These are phyloP conservation scores for Termitomyces sp. DNA, from an alignment of 768 basidiomycete genomes.

Conservation along the genomic window DNA sequence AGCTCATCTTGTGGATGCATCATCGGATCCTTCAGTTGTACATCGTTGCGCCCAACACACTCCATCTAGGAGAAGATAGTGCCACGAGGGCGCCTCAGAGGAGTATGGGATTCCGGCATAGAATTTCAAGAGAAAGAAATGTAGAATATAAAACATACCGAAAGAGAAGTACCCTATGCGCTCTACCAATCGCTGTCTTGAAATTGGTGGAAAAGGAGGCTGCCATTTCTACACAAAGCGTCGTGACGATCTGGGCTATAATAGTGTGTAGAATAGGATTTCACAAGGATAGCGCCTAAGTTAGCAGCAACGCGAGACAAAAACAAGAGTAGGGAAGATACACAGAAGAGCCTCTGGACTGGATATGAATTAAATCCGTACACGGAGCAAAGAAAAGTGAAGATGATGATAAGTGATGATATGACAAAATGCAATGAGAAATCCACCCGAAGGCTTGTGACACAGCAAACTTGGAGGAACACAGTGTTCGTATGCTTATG, in stretches of 20 bases:
- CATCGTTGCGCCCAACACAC: slow-evolving; percentile 7
- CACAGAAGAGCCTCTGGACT: not conserved
- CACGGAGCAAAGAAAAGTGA: not conserved
- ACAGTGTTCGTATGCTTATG: not conserved
- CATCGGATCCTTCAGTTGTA: slow-evolving; percentile 9
- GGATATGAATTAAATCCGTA: not conserved
- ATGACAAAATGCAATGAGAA: not conserved
- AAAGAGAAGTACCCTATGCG: not conserved
- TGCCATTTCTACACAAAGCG: not conserved
- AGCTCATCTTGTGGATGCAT: slow-evolving; percentile 17
- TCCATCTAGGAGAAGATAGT: slow-evolving; percentile 16
- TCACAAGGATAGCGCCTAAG: not conserved
- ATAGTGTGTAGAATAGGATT: slow-evolving; percentile 1
- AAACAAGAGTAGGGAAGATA: not conserved
- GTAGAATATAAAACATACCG: not conserved
- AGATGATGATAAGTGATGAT: not conserved
- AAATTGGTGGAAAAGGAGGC: not conserved
- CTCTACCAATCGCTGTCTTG: not conserved
- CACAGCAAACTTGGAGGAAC: not conserved
- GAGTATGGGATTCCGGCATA: slow-evolving; percentile 11
- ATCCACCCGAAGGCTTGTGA: not conserved
- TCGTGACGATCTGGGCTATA: not conserved
- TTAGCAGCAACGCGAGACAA: slow-evolving; percentile 1
- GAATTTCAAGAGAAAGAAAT: not conserved
- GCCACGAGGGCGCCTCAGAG: slow-evolving; percentile 17